phyloP scores from a whole-genome alignment of 2,329 filamentous ascomycete species.

The Plectosphaerella cucumerina region DNA sequence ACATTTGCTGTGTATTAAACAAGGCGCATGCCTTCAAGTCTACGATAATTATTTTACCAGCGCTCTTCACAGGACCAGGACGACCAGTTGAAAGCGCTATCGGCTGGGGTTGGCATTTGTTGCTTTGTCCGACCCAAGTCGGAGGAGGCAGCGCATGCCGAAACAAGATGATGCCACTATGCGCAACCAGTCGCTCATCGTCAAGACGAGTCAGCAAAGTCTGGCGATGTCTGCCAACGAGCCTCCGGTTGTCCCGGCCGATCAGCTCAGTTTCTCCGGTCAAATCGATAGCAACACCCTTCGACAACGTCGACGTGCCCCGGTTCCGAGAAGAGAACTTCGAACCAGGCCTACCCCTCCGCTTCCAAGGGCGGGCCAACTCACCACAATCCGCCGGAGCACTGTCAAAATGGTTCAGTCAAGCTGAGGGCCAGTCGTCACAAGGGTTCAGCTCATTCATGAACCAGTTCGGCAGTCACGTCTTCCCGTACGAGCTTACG shows the following conservation, averaged over 20 bases:
- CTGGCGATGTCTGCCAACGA: background rate
- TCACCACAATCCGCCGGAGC: conserved; percentile 10
- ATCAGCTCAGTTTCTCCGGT: background rate
- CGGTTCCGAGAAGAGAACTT: conserved; percentile 6
- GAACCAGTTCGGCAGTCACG: conserved; percentile 10
- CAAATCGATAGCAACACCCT: background rate
- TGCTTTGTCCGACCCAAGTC: background rate
- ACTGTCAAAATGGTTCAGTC: conserved; percentile 21
- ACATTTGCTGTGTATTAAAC: no score
- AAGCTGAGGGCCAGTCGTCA: background rate
- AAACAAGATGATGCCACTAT: no score
- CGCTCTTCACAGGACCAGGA: no score
- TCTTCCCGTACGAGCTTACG: conserved; percentile 23
- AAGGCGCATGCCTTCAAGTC: no score
- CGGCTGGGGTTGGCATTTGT: no score
- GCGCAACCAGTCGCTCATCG: no score
- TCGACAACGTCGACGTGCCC: conserved; percentile 2
- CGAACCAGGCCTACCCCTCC: conserved; percentile 5
- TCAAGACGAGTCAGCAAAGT: no score
- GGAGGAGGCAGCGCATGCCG: no score
- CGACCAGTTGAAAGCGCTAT: no score
- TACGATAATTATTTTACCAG: no score
- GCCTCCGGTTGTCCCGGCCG: background rate
- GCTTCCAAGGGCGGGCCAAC: conserved; percentile 1
- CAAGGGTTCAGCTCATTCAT: conserved; percentile 14